Conservation (phyloP, 306 rosid genomes). For the Coriaria nepalensis region DNA sequence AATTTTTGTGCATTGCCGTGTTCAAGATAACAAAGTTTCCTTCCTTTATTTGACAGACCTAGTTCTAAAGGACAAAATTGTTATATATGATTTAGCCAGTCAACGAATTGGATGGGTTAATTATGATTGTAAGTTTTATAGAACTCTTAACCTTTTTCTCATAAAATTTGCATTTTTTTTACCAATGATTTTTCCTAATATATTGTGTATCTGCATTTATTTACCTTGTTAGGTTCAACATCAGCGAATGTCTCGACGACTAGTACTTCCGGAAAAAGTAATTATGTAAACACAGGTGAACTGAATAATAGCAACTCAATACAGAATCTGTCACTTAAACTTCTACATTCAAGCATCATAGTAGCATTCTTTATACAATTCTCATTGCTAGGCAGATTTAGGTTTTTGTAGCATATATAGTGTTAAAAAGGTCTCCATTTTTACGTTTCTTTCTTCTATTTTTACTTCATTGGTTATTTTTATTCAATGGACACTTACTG, state of each 20-base stretch:
- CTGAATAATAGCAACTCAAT: conserved; percentile 30
- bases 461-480: neutral
- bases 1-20: neutral
- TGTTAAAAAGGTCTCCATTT: conserved; percentile 6
- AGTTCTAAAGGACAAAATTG: conserved; percentile 53
- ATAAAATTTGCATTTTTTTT: neutral
- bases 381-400: conserved; percentile 18
- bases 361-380: conserved; percentile 32
- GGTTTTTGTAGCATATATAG: conserved; percentile 32
- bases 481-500: neutral
- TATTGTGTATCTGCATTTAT: neutral
- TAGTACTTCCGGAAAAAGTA: conserved; percentile 45
- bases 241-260: conserved; percentile 68
- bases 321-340: conserved; percentile 16
- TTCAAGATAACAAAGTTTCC: neutral
- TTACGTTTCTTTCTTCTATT: conserved; percentile 19
- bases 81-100: conserved; percentile 60
- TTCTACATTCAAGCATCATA: conserved; percentile 17
- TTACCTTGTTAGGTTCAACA: conserved; percentile 37
- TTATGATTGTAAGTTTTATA: conserved; percentile 59
- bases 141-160: neutral
- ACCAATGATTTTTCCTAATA: neutral
- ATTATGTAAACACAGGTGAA: conserved; percentile 66
- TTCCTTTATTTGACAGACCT: conserved; percentile 39
- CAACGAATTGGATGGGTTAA: conserved; percentile 70